Evolutionary conservation across 441 rosid species (phyloP).

Genomic region (Adansonia gregorii): DNA sequence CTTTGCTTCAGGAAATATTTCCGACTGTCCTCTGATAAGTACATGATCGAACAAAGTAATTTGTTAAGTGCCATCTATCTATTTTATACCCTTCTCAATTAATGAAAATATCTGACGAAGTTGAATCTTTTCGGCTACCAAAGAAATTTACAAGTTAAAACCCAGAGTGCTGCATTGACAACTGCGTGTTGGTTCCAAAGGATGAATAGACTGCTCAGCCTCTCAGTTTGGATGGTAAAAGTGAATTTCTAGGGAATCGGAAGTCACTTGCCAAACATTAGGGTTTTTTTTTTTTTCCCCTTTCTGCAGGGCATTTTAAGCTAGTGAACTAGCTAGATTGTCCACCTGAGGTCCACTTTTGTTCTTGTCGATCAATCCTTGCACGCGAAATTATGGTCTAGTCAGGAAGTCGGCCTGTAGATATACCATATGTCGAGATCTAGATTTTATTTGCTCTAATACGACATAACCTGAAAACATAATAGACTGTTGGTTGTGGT

Average conservation of each 20-base stretch:
- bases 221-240: not conserved
- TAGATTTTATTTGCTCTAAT: slow-evolving; percentile 19
- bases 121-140: slow-evolving; percentile 5
- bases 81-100: not conserved
- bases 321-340: not conserved
- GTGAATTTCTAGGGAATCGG: not conserved
- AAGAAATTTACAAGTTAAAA: slow-evolving; percentile 10
- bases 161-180: not conserved
- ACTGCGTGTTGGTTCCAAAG: slow-evolving; percentile 6
- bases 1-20: not conserved
- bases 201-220: slow-evolving; percentile 14
- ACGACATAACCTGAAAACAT: slow-evolving; percentile 19
- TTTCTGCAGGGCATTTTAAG: not conserved
- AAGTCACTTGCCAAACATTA: not conserved
- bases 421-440: slow-evolving; percentile 8
- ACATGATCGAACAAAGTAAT: slow-evolving; percentile 6
- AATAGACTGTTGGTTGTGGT: slow-evolving; percentile 1
- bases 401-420: not conserved
- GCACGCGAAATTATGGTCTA: not conserved
- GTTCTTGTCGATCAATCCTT: not conserved
- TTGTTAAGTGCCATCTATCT: not conserved
- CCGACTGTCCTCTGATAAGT: slow-evolving; percentile 1
- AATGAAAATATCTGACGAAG: too few species aligned
- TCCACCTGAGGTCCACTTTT: not conserved
- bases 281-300: too few species aligned